A percentile compares a stretch with the other conserved stretches of the same genome.
Evolutionary conservation across 148 eudicot genomes (phyloP).

Genomic region (Spergularia bocconei): DNA sequence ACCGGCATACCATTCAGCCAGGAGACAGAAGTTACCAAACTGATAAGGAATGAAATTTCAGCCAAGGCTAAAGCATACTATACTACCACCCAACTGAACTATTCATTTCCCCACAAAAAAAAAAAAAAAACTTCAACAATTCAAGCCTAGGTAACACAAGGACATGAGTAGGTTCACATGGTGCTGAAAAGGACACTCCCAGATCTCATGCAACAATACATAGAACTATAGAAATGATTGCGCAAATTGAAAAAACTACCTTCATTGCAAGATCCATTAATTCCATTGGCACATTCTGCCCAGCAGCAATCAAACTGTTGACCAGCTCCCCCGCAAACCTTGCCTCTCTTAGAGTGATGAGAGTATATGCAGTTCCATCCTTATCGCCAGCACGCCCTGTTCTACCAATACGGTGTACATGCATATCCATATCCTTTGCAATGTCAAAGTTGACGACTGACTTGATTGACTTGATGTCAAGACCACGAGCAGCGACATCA

Average conservation of each 20-base stretch:
- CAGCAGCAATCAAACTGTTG: constrained; percentile 93
- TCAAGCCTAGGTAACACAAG: background rate
- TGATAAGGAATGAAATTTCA: background rate
- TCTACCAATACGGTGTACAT: constrained; percentile 98
- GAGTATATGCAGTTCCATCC: constrained; percentile 95
- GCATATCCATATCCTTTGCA: constrained; percentile 99
- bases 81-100: no score
- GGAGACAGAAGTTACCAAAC: no score
- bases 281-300: constrained; percentile 82
- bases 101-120: no score
- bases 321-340: constrained; percentile 95
- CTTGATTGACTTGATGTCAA: constrained; percentile 94
- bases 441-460: constrained; percentile 96
- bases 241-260: constrained; percentile 41
- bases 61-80: background rate
- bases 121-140: background rate
- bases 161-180: background rate
- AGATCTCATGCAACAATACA: background rate
- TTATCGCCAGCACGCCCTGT: constrained; percentile 99
- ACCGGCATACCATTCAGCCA: no score
- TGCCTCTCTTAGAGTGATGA: constrained; percentile 90
- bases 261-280: constrained; percentile 99
- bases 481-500: constrained; percentile 99
- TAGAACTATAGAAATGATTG: background rate
- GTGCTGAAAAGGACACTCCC: background rate